Evolutionary conservation across 2,329 filamentous ascomycete genomes (phyloP), one percentile per base, ranked within the genome.

Genomic region (Dactylellina leptospora): DNA sequence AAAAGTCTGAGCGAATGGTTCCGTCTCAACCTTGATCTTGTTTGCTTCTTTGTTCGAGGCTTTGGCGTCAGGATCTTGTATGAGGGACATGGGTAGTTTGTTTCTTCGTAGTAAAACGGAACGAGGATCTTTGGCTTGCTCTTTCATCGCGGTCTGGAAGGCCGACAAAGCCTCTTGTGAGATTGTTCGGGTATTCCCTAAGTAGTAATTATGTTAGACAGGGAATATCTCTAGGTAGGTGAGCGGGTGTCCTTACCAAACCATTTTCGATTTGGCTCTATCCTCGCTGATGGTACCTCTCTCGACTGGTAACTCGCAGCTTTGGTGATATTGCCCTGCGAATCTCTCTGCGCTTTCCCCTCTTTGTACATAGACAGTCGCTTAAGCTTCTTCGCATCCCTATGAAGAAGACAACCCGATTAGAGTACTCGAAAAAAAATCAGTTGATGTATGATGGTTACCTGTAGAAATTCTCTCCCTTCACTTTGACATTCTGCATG

Each of bases 211-310:
- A 38, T 8, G 25, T 50, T 18, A 50, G 18, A 25, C 11, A 13
- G 25, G 13, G 18, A 20, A 51, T 13, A 18, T 8, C 25, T 3
- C 18, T 9, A 9, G n/a, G n/a, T n/a, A 30, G 4, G 16, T 27
- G 10, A 6, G 6, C 1, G 20, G 16, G n/a, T 18, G 9, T 48
- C n/a, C 61, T 45, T 74, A 74, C 74, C 74, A 82, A 99, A 99
- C 95, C 95, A 99, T 82, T 96, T 96, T 78, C 95, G 86, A 82
- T 97, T 96, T 53, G 95, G 95, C 83, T 97, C 93, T 78, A 97
- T 90, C 75, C 93, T 87, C 76, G 93, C 95, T 70, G 85, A 87
- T 48, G 93, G 93, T 20, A 88, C 82, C 33, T 96, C 92, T 78
- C 87, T 85, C 71, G 89, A 92, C 82, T 97, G 93, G 81, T 87